A percentile compares a stretch with the other conserved stretches of the same genome.
These are phyloP conservation scores for Suillus alpinus DNA, from an alignment of 768 basidiomycete genomes.

Conservation along the genomic window DNA sequence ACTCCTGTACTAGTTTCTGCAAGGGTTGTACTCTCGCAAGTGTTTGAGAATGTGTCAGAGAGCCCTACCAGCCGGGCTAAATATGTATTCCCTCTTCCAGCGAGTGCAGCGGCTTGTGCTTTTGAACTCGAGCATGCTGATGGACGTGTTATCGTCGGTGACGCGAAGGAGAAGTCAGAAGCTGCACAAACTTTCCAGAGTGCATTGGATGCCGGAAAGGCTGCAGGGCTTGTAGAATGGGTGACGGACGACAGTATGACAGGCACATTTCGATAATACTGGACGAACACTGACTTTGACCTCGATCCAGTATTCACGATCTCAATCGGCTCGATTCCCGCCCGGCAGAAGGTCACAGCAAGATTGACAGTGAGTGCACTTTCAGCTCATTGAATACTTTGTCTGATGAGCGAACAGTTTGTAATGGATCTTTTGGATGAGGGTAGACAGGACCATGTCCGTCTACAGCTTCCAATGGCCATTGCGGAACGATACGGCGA, in stretches of 20 bases:
- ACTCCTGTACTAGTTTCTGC: constrained; percentile 38
- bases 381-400: background rate
- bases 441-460: constrained; percentile 43
- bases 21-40: constrained; percentile 38
- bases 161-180: constrained; percentile 45
- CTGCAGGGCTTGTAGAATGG: constrained; percentile 45
- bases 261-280: background rate
- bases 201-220: constrained; percentile 38
- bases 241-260: constrained; percentile 51
- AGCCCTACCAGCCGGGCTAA: constrained; percentile 42
- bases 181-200: constrained; percentile 40
- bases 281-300: background rate
- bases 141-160: constrained; percentile 40
- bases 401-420: constrained; percentile 32
- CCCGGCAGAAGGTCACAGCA: constrained; percentile 36
- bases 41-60: constrained; percentile 37
- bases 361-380: constrained; percentile 39
- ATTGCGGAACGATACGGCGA: constrained; percentile 54
- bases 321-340: constrained; percentile 53
- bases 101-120: constrained; percentile 49
- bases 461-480: constrained; percentile 52
- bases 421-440: constrained; percentile 54
- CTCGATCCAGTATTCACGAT: constrained; percentile 49
- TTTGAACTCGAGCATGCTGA: constrained; percentile 49
- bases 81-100: constrained; percentile 61